Evolutionary conservation across 1,139 yeast genomes (phyloP).

Genomic region (Hanseniaspora sp.): DNA sequence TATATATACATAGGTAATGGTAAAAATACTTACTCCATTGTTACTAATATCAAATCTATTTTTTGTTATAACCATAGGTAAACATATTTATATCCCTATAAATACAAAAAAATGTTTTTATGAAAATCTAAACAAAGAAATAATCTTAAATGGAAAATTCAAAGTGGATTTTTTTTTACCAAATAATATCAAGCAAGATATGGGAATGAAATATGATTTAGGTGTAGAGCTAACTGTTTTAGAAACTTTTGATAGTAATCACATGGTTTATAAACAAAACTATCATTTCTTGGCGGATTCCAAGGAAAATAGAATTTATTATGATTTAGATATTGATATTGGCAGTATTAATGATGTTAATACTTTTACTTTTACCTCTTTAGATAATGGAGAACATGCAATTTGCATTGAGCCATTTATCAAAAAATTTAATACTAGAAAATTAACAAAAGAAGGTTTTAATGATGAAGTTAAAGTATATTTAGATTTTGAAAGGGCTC

Average conservation of each 20-base stretch:
- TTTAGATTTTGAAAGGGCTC: conserved; percentile 42
- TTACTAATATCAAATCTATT: neutral
- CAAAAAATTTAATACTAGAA: neutral
- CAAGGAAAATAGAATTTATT: neutral
- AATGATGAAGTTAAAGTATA: conserved; percentile 34
- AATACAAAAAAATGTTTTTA: conserved; percentile 43
- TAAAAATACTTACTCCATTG: neutral
- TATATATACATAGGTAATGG: neutral
- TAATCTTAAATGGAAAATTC: conserved; percentile 40
- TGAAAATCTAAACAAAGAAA: conserved; percentile 42
- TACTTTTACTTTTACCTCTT: conserved; percentile 47
- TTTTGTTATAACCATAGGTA: neutral
- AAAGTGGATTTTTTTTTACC: conserved; percentile 24
- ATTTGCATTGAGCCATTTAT: conserved; percentile 46
- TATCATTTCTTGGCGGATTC: conserved; percentile 24
- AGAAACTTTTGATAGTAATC: conserved; percentile 47
- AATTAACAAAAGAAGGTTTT: conserved; percentile 4
- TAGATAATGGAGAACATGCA: conserved; percentile 53
- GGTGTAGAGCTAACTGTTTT: conserved; percentile 38
- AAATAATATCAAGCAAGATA: neutral
- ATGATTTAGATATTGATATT: neutral
- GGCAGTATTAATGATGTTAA: conserved; percentile 35
- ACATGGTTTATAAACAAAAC: conserved; percentile 46
- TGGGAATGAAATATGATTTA: conserved; percentile 26
- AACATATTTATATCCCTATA: conserved; percentile 7